These are phyloP conservation scores for Eucalyptus sp. DNA, from an alignment of 345 rosid species.

Conservation along the genomic window DNA sequence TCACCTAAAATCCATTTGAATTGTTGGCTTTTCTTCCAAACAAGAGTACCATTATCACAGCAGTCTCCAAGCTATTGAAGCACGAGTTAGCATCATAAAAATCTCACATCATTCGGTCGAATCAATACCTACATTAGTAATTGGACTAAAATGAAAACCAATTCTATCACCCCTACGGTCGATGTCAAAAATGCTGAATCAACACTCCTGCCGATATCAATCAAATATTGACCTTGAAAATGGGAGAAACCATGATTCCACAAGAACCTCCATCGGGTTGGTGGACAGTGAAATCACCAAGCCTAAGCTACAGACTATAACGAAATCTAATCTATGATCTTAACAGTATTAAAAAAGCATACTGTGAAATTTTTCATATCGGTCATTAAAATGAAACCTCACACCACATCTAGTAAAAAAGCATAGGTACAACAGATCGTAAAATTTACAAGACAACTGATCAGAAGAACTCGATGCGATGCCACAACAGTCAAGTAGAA, in stretches of 20 bases:
- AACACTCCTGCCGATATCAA: not conserved
- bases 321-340: not conserved
- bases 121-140: fast-evolving
- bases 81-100: not conserved
- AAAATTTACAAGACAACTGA: not conserved
- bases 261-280: not conserved
- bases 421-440: not conserved
- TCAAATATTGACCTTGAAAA: not conserved
- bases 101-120: not conserved
- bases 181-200: not conserved
- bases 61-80: not conserved
- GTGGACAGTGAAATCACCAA: not conserved
- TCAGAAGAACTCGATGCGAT: not conserved
- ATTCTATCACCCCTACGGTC: not conserved
- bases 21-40: fast-evolving
- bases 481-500: not conserved
- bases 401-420: not conserved
- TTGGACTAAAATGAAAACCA: not conserved
- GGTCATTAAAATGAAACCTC: not conserved
- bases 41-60: not conserved
- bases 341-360: not conserved
- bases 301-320: not conserved
- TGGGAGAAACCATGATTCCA: not conserved
- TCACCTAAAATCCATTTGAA: not conserved
- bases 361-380: not conserved